Conservation (phyloP, 1,284 basidiomycete genomes). For the Ustilago sp. region DNA sequence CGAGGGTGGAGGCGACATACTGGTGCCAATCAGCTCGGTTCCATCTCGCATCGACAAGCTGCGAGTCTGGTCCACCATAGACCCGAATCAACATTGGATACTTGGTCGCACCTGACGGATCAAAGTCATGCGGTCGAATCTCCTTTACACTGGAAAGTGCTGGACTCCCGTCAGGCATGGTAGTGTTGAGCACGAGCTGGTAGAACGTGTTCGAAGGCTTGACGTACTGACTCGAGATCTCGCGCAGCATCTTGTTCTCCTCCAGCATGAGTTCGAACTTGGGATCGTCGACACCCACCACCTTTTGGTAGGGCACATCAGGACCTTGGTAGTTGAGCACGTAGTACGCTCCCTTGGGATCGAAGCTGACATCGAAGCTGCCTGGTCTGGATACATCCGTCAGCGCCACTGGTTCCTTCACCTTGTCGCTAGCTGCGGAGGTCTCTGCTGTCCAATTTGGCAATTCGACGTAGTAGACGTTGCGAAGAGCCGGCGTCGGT, state of each 20-base stretch:
- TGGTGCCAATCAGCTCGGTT: constrained; percentile 77
- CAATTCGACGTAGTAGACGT: constrained; percentile 75
- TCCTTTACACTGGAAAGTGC: constrained; percentile 87
- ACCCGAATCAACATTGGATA: constrained; percentile 78
- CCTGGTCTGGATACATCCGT: constrained; percentile 77
- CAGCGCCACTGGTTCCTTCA: constrained; percentile 73
- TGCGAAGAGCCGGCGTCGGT: constrained; percentile 83
- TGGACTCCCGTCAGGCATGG: constrained; percentile 23
- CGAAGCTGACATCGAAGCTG: constrained; percentile 73
- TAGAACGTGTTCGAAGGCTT: constrained; percentile 76
- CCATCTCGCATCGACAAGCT: constrained; percentile 54
- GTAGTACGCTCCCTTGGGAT: constrained; percentile 76
- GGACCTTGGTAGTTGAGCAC: constrained; percentile 84
- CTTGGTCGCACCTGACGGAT: constrained; percentile 88
- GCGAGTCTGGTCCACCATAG: constrained; percentile 90
- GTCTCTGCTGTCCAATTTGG: constrained; percentile 38
- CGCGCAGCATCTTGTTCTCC: constrained; percentile 80
- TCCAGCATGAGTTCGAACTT: constrained; percentile 73
- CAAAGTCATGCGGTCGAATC: constrained; percentile 89
- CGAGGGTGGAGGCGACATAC: constrained; percentile 82
- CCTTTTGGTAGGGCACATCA: constrained; percentile 84
- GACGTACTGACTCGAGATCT: constrained; percentile 79
- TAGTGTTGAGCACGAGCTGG: constrained; percentile 50
- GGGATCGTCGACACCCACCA: constrained; percentile 78
- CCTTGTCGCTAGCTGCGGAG: constrained; percentile 76